Evolutionary conservation across 345 rosid species (phyloP).

Genomic region (Camelina sativa): DNA sequence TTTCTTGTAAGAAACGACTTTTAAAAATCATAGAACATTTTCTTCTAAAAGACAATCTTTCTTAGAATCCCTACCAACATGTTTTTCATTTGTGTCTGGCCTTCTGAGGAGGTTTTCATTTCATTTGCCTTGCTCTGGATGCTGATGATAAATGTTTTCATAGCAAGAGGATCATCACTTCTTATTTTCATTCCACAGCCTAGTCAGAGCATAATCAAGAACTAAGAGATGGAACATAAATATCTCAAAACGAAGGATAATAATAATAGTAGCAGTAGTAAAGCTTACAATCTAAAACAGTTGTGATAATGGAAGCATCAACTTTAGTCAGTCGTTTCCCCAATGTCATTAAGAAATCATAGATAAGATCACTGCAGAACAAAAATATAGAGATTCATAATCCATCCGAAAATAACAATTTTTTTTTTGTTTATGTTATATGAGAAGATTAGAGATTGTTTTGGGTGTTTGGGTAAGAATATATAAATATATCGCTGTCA

Average conservation of each 20-base stretch:
- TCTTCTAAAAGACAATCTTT: slow-evolving; percentile 12
- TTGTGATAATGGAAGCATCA: slow-evolving; percentile 81
- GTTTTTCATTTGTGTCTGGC: slow-evolving; percentile 49
- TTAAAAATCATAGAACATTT: slow-evolving; percentile 3
- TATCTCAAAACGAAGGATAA: slow-evolving; percentile 1
- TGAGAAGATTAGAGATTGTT: background rate
- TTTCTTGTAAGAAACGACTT: slow-evolving; percentile 18
- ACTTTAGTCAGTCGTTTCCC: slow-evolving; percentile 73
- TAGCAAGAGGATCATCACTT: slow-evolving; percentile 83
- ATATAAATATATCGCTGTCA: background rate
- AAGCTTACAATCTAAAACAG: slow-evolving; percentile 76
- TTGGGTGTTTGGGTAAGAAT: background rate
- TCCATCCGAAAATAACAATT: background rate
- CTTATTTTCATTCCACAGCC: slow-evolving; percentile 98
- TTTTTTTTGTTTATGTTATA: slow-evolving; percentile 1
- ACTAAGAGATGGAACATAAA: slow-evolving; percentile 9
- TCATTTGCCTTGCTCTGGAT: slow-evolving; percentile 79
- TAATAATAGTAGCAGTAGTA: background rate
- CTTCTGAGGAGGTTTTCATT: slow-evolving; percentile 61
- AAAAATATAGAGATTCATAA: slow-evolving; percentile 1
- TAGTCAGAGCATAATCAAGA: slow-evolving; percentile 40
- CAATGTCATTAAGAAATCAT: slow-evolving; percentile 76
- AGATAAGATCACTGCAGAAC: slow-evolving; percentile 81
- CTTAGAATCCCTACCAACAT: slow-evolving; percentile 13
- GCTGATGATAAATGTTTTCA: slow-evolving; percentile 78